These are phyloP conservation scores for Taphrina populina DNA, from an alignment of 1,139 yeast genomes.

Conservation along the genomic window DNA sequence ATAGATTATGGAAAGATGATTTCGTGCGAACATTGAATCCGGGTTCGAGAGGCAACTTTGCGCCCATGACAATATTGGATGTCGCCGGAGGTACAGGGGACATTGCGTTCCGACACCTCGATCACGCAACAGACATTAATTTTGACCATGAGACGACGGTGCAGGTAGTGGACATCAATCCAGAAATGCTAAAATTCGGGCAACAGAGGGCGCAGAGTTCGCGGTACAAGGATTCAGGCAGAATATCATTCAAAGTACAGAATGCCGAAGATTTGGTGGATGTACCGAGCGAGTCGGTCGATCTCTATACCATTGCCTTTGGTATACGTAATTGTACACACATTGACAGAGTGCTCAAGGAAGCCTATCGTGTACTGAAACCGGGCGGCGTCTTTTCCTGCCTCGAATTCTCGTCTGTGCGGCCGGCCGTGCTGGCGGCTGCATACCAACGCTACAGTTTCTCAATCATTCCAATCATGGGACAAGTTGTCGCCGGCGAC, in stretches of 20 bases:
- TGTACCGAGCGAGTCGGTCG: constrained; percentile 84
- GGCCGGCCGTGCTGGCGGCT: constrained; percentile 69
- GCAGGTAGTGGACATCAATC: constrained; percentile 91
- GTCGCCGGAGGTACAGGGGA: constrained; percentile 99
- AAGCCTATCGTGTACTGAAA: constrained; percentile 90
- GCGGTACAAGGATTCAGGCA: constrained; percentile 47
- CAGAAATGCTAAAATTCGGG: constrained; percentile 95
- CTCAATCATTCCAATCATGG: constrained; percentile 86
- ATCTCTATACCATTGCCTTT: constrained; percentile 92
- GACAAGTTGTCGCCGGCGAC: constrained; percentile 91
- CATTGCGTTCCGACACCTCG: constrained; percentile 90
- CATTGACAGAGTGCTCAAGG: constrained; percentile 85
- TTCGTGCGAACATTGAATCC: constrained; percentile 86
- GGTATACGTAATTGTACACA: constrained; percentile 96
- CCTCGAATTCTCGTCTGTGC: constrained; percentile 89
- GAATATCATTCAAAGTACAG: constrained; percentile 81
- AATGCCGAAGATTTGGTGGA: constrained; percentile 88
- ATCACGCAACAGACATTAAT: constrained; percentile 78
- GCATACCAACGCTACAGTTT: constrained; percentile 86
- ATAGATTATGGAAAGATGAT: constrained; percentile 91
- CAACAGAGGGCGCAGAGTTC: constrained; percentile 58
- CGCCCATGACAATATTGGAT: constrained; percentile 77
- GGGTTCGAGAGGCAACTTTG: constrained; percentile 54
- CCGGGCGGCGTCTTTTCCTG: constrained; percentile 99
- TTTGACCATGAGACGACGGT: constrained; percentile 74